phyloP scores from a whole-genome alignment of 169 alveolate genomes.

The Perkinsus chesapeaki region DNA sequence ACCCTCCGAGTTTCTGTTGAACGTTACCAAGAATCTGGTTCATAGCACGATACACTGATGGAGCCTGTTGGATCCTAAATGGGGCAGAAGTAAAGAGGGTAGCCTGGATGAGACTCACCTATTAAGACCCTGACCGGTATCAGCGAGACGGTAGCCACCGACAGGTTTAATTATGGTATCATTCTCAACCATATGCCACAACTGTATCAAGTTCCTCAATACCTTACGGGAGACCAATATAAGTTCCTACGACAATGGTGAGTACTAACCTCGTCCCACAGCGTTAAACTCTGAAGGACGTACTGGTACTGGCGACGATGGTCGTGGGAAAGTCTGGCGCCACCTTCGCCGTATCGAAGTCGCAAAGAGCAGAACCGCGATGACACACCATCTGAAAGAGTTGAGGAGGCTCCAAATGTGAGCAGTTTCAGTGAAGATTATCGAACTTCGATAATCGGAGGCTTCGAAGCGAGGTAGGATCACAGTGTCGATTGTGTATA shows the following conservation, averaged over 20 bases:
- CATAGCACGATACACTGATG: slow-evolving; percentile 48
- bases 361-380: slow-evolving; percentile 15
- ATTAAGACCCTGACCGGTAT: slow-evolving; percentile 79
- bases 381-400: background rate
- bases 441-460: no score
- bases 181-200: slow-evolving; percentile 82
- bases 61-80: slow-evolving; percentile 29
- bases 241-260: background rate
- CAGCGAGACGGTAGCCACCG: slow-evolving; percentile 64
- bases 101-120: background rate
- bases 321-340: slow-evolving; percentile 73
- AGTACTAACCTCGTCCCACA: slow-evolving; percentile 68
- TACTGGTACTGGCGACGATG: slow-evolving; percentile 40
- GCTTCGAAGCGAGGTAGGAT: no score
- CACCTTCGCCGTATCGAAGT: slow-evolving; percentile 58
- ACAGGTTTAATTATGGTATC: slow-evolving; percentile 63
- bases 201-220: slow-evolving; percentile 66
- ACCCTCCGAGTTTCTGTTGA: slow-evolving; percentile 62
- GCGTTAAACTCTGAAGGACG: slow-evolving; percentile 37
- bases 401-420: no score
- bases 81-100: background rate
- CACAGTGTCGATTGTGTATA: no score
- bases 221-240: slow-evolving; percentile 22
- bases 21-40: slow-evolving; percentile 61
- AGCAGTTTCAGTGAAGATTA: no score